Percentiles rank a stretch among this genome's conserved stretches.
Conservation (phyloP, 768 basidiomycete species). For the Lactifluus piperatus region DNA sequence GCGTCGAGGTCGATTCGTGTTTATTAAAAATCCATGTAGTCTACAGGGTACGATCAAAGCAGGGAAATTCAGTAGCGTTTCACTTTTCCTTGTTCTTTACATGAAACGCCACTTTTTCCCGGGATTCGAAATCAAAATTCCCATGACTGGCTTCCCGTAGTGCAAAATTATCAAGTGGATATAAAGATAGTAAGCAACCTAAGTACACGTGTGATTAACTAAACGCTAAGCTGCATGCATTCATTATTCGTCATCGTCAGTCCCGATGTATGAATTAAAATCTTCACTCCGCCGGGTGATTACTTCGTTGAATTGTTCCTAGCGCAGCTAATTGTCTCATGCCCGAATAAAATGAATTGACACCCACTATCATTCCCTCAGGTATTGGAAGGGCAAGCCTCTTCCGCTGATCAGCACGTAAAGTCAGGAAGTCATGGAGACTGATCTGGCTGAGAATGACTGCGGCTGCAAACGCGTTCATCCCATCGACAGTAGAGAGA, state of each 20-base stretch:
- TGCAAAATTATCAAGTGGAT: too few species aligned
- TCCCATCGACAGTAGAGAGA: conserved; percentile 45
- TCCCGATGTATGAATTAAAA: conserved; percentile 21
- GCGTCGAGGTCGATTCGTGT: too few species aligned
- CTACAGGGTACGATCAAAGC: too few species aligned
- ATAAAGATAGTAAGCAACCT: not conserved
- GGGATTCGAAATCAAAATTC: too few species aligned
- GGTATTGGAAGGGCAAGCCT: conserved; percentile 7
- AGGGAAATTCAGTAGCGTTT: too few species aligned
- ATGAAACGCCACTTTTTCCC: too few species aligned
- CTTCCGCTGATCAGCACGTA: conserved; percentile 14
- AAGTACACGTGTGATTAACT: not conserved
- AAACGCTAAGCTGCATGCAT: conserved; percentile 24
- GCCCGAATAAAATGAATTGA: not conserved
- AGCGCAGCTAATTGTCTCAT: not conserved
- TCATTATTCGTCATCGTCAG: conserved; percentile 50
- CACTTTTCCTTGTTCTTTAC: too few species aligned
- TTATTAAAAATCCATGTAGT: too few species aligned
- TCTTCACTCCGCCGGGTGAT: conserved; percentile 11
- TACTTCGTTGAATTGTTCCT: conserved; percentile 16
- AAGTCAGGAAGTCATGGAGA: conserved; percentile 44
- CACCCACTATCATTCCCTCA: conserved; percentile 15
- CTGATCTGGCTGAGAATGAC: conserved; percentile 48
- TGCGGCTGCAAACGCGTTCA: conserved; percentile 66
- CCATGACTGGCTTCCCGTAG: too few species aligned